Base-by-base conservation (phyloP, 768 basidiomycete species). In the Rhodotorula diobovata region DNA sequence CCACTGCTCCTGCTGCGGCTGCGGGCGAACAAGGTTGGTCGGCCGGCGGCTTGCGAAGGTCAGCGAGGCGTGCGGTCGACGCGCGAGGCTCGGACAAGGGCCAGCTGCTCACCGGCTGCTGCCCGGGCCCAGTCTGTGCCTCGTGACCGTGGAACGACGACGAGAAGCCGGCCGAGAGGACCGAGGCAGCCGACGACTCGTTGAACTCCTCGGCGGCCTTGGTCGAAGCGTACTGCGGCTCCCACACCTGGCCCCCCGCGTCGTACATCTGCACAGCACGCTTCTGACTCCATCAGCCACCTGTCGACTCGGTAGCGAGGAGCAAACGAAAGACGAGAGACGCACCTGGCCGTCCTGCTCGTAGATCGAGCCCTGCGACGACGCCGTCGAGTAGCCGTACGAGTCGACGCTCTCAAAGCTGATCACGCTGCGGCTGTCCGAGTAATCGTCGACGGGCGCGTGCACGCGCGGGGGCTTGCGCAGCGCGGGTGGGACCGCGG, bases 391-490 rank as follows among this genome's bases (percentile, higher is more conserved):
- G 58, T 35, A 23, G n/a, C 39, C n/a, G 41, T 32, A 15, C 41
- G 63, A 65, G 2, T 32, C 43, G 43, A 18, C 10, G 32, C 70
- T 71, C 0, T 62, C 54, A 48, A 62, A 39, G 60, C 70, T 66
- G 20, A 23, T 14, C 32, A 64, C 15, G 57, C 56, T 68, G 11
- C 62, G 39, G 4, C n/a, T 14, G 53, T 66, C 68, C 41, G 28
- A 34, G 18, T 25, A 18, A 2, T 46, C 59, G 35, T 66, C 64
- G 46, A 37, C 43, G 10, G 21, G 21, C 7, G 57, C 55, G 23
- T 48, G 53, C 7, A 30, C 39, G 18, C 37, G 28, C 1, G 53
- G 53, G 12, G 63, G 51, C 20, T 35, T 32, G 32, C n/a, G 39
- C 21, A 30, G 32, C 2, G 41, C 43, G 21, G 34, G 50, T 25